These are phyloP conservation scores for Didymellaceae sp. DNA, from an alignment of 2,329 filamentous ascomycete species.

Conservation along the genomic window DNA sequence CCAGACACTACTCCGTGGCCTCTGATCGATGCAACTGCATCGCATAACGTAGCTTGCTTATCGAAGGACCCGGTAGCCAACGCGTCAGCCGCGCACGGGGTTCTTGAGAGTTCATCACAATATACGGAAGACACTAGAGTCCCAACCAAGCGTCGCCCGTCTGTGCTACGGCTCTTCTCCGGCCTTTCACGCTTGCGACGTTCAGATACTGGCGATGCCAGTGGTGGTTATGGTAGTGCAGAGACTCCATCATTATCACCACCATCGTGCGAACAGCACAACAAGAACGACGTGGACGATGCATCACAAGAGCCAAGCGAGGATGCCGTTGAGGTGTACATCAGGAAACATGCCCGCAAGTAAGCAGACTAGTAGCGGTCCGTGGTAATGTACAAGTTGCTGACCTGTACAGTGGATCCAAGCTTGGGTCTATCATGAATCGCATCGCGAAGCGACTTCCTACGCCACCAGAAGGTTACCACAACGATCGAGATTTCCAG, in stretches of 20 bases:
- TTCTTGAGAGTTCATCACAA: constrained; percentile 9
- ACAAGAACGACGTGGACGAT: neutral
- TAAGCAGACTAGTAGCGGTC: constrained; percentile 3
- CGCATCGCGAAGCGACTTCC: constrained; percentile 27
- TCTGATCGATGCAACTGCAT: constrained; percentile 13
- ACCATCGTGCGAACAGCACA: constrained; percentile 1
- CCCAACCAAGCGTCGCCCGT: constrained; percentile 23
- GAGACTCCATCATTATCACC: neutral
- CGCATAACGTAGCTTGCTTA: neutral
- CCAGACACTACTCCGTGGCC: constrained; percentile 20
- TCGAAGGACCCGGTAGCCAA: neutral
- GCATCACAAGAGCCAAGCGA: constrained; percentile 8
- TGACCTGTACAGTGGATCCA: constrained; percentile 19
- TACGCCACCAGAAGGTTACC: constrained; percentile 18
- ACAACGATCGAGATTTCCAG: constrained; percentile 10
- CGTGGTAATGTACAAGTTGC: neutral
- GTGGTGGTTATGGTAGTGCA: constrained; percentile 10
- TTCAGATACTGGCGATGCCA: constrained; percentile 25
- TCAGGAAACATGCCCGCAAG: constrained; percentile 25
- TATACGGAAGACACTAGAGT: constrained; percentile 2
- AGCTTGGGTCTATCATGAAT: constrained; percentile 21
- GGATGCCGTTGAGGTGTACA: constrained; percentile 21
- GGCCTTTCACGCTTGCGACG: constrained; percentile 31
- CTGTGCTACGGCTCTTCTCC: constrained; percentile 28
- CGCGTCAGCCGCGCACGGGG: constrained; percentile 16